A percentile compares a stretch with the other conserved stretches of the same genome.
These are phyloP conservation scores for Plicaturopsis crispa DNA, from an alignment of 768 basidiomycete species.

Conservation along the genomic window DNA sequence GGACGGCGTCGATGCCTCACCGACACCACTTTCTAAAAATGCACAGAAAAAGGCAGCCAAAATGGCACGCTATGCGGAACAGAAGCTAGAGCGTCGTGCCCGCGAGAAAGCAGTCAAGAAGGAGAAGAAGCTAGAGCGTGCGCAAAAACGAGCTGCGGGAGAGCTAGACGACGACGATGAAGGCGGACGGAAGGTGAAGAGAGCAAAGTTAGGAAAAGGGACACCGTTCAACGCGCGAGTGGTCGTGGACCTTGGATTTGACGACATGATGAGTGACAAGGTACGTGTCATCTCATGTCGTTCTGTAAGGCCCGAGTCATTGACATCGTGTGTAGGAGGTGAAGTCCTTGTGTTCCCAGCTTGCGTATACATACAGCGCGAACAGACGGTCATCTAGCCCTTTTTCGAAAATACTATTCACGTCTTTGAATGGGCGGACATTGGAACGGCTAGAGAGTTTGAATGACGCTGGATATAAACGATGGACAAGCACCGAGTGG, in stretches of 20 bases:
- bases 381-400: slow-evolving; percentile 70
- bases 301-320: background rate
- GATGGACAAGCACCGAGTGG: slow-evolving; percentile 84
- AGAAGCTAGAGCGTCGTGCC: slow-evolving; percentile 69
- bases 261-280: slow-evolving; percentile 89
- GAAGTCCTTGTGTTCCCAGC: slow-evolving; percentile 79
- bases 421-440: slow-evolving; percentile 72
- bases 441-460: slow-evolving; percentile 55
- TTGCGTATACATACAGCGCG: slow-evolving; percentile 85
- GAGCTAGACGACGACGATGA: slow-evolving; percentile 46
- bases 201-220: slow-evolving; percentile 20
- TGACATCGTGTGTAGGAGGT: slow-evolving; percentile 60
- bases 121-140: slow-evolving; percentile 56
- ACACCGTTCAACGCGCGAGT: slow-evolving; percentile 44
- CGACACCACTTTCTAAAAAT: slow-evolving; percentile 57
- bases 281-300: slow-evolving; percentile 36
- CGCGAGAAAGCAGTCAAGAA: slow-evolving; percentile 73
- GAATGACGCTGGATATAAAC: slow-evolving; percentile 59
- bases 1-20: background rate
- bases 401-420: slow-evolving; percentile 68
- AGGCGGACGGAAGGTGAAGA: slow-evolving; percentile 32
- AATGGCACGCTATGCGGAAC: slow-evolving; percentile 53
- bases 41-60: slow-evolving; percentile 73
- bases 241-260: slow-evolving; percentile 86
- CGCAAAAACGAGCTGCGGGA: slow-evolving; percentile 57